These are phyloP conservation scores for Lactarius evosmus DNA, from an alignment of 768 basidiomycete genomes.

Conservation along the genomic window DNA sequence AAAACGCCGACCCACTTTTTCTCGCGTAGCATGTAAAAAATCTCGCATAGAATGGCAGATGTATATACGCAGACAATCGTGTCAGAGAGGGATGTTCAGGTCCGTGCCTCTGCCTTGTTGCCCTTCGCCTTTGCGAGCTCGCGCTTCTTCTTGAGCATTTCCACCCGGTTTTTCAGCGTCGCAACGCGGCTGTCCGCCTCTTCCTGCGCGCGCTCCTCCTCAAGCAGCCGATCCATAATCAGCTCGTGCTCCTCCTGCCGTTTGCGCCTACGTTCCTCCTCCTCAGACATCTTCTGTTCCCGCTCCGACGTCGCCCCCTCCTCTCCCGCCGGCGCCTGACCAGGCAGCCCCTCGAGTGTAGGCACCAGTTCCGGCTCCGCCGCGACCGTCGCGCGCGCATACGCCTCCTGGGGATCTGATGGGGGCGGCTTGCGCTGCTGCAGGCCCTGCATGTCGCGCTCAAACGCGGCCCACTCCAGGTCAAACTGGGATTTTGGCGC, in stretches of 20 bases:
- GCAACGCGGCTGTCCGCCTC: slow-evolving; percentile 78
- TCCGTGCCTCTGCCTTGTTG: slow-evolving; percentile 16
- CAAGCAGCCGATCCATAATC: slow-evolving; percentile 81
- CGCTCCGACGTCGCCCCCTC: slow-evolving; percentile 29
- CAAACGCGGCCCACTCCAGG: slow-evolving; percentile 71
- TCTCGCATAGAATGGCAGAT: background rate
- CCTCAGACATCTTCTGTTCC: slow-evolving; percentile 42
- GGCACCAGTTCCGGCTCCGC: slow-evolving; percentile 62
- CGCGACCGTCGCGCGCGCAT: slow-evolving; percentile 65
- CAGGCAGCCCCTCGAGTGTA: slow-evolving; percentile 48
- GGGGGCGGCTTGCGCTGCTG: slow-evolving; percentile 6
- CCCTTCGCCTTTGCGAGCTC: slow-evolving; percentile 32
- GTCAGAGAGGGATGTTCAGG: slow-evolving; percentile 5
- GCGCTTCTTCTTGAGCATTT: slow-evolving; percentile 50
- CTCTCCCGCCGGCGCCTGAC: slow-evolving; percentile 31
- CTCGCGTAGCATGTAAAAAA: slow-evolving; percentile 7
- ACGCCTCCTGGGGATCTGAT: slow-evolving; percentile 47
- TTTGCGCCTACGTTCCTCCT: slow-evolving; percentile 46
- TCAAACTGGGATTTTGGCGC: slow-evolving; percentile 46
- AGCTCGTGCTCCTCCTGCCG: slow-evolving; percentile 74
- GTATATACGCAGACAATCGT: background rate
- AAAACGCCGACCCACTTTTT: background rate
- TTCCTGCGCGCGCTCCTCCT: slow-evolving; percentile 84
- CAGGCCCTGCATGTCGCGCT: slow-evolving; percentile 45
- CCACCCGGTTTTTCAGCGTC: slow-evolving; percentile 61